Evolutionary conservation across 2,329 filamentous ascomycete species (phyloP), one percentile per base, ranked within the genome.

Genomic region (Fusarium scirpi): DNA sequence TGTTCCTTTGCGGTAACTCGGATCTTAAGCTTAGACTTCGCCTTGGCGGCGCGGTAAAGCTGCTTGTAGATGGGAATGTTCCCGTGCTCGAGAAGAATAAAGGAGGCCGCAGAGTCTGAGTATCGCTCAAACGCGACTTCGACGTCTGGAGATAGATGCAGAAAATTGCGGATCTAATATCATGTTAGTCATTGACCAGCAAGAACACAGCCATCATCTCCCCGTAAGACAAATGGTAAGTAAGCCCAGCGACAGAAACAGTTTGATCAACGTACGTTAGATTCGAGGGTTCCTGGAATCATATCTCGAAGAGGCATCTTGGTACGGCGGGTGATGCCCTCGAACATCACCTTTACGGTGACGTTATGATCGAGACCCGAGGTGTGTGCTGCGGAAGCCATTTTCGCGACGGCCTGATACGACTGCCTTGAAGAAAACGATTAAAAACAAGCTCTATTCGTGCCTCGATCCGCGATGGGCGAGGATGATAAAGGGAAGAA

Each of bases 1-100:
- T 53, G 51, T 51, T 74, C 80, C 10, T 77, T 70, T 34, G 86
- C 76, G 18, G 88, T 91, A 40, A 92, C 91, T 72, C 90, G 93
- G 64, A 99, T 88, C 81, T 96, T 94, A 74, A 99, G 90, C 90
- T 98, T 99, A 72, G 94, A 90, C 87, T 99, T 99, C 40, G 96
- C 96, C 85, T 98, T 99, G 70, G 96, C 96, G 72, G 96, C 96
- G 76, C 96, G 92, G 80, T 96, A 95, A 44, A 99, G 91, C 79
- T 98, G 96, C 85, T 98, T 98, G 86, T 97, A 99, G 76, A 97
- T 93, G 47, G 92, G 86, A 11, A 88, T 82, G 77, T 97, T 97
- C 78, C 86, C 85, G 67, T 89, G 85, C 79, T 97, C 92, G 65
- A 99, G 90, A 46, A 88, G 85, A 71, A 98, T 88, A 81, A 92